Conservation (phyloP, 345 rosid genomes). For the Heritiera fomes region DNA sequence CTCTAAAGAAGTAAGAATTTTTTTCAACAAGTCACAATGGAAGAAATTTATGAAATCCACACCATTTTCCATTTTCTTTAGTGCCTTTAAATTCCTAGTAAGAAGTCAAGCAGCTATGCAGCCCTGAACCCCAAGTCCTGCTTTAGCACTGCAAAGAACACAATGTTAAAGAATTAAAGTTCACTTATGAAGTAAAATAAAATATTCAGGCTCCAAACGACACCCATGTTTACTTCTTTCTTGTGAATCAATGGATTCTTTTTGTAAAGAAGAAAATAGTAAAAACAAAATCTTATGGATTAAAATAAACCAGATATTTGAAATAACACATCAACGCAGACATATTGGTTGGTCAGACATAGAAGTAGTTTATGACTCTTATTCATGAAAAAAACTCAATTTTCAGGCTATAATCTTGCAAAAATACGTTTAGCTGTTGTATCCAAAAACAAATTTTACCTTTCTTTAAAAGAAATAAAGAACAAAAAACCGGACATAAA, state of each 20-base stretch:
- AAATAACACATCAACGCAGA: background rate
- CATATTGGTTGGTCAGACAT: background rate
- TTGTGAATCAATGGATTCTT: background rate
- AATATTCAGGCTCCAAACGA: background rate
- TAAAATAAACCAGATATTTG: background rate
- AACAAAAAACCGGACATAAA: background rate
- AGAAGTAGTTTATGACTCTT: background rate
- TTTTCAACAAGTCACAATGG: constrained; percentile 41
- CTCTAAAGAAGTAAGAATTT: constrained; percentile 53
- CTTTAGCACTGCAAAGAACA: constrained; percentile 9
- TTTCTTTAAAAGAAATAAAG: background rate
- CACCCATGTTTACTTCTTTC: background rate
- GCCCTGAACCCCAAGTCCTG: constrained; percentile 19
- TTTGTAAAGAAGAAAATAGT: background rate
- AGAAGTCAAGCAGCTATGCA: background rate
- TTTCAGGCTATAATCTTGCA: background rate
- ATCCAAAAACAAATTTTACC: background rate
- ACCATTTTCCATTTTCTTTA: constrained; percentile 33
- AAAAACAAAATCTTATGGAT: background rate
- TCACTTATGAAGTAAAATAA: background rate
- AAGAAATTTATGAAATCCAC: constrained; percentile 60
- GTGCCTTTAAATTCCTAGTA: constrained; percentile 1
- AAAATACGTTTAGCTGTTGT: background rate
- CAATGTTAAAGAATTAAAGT: background rate
- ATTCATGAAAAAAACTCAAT: constrained; percentile 2